phyloP scores from a whole-genome alignment of 75 land plant genomes.

The Cryptomeria japonica region DNA sequence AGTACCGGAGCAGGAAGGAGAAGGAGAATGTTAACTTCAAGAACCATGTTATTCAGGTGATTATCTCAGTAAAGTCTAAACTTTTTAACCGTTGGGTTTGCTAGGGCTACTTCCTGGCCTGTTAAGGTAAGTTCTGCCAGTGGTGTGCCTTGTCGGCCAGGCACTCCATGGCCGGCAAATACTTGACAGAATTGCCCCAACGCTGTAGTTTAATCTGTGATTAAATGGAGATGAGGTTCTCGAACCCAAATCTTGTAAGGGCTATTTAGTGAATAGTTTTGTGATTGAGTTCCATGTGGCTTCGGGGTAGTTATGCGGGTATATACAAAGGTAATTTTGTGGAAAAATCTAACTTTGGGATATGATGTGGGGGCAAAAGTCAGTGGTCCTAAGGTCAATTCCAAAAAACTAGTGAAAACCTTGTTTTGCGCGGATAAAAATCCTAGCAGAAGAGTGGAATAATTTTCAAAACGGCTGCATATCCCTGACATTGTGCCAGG shows the following conservation, averaged over 20 bases:
- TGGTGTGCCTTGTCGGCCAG: background rate
- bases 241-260: background rate
- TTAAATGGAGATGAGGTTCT: background rate
- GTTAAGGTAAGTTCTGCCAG: background rate
- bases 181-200: background rate
- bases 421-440: background rate
- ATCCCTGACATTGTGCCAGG: conserved; percentile 2
- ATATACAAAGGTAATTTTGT: background rate
- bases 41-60: conserved; percentile 95
- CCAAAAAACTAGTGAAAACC: background rate
- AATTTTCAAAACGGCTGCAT: background rate
- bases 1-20: conserved; percentile 86
- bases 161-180: background rate
- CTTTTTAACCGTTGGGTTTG: background rate
- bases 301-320: background rate
- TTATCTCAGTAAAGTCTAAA: conserved; percentile 5
- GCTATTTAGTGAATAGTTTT: background rate
- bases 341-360: background rate
- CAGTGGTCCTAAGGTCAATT: conserved; percentile 7
- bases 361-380: background rate
- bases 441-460: background rate
- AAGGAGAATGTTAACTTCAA: conserved; percentile 83
- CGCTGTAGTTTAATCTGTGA: background rate
- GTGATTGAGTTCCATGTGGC: background rate
- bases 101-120: background rate